Conservation (phyloP, 805 yeast species). For the Metschnikowia lachancei region DNA sequence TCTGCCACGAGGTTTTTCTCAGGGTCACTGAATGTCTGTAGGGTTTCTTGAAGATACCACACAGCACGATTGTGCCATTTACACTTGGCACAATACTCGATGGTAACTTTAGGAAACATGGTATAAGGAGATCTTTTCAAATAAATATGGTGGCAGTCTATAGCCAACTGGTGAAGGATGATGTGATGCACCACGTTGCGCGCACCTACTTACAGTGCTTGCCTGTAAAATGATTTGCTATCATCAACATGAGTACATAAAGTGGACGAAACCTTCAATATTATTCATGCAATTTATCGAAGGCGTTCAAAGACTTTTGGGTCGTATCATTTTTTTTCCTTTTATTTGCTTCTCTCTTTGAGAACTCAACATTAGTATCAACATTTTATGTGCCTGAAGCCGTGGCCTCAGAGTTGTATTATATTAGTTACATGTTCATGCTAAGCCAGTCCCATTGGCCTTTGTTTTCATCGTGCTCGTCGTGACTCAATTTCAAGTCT, state of each 20-base stretch:
- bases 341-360: not conserved
- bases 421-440: slow-evolving; percentile 34
- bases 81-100: slow-evolving; percentile 77
- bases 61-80: slow-evolving; percentile 87
- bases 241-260: no score
- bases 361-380: not conserved
- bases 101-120: slow-evolving; percentile 55
- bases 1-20: slow-evolving; percentile 39
- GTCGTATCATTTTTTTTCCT: no score
- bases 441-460: slow-evolving; percentile 48
- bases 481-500: slow-evolving; percentile 14
- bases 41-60: slow-evolving; percentile 82
- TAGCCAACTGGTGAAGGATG: no score
- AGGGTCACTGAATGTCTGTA: slow-evolving; percentile 71
- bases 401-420: not conserved
- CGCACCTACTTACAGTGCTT: no score
- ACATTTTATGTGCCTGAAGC: no score
- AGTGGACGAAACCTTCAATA: no score
- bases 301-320: no score
- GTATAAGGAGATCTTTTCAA: not conserved
- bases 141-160: no score
- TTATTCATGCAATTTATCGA: no score
- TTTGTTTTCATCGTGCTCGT: slow-evolving; percentile 15
- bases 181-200: no score
- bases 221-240: no score